Base-by-base conservation (phyloP, 768 basidiomycete genomes). In the Antrodiella citrinella region DNA sequence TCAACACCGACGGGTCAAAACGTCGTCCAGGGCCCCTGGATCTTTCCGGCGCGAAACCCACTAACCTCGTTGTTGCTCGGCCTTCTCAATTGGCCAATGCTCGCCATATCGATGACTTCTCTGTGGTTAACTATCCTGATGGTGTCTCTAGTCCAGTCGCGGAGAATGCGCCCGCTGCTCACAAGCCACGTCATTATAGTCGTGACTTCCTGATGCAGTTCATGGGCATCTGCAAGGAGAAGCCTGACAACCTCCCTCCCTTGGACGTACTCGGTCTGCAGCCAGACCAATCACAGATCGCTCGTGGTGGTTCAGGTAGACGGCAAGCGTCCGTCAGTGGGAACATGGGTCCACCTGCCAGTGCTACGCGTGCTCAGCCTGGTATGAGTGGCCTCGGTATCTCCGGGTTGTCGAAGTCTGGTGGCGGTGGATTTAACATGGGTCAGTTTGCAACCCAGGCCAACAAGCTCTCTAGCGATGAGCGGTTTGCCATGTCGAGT, bases 201-300 rank as follows among this genome's bases (percentile, higher is more conserved):
- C 91, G 94, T 26, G 91, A 94, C 18, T 99, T 99, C 81, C 77
- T 99, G 21, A 69, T 99, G 52, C 95, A 99, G 64, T 99, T 99
- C 72, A 93, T 96, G 89, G 69, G 71, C 20, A 69, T 95, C 53
- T 99, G 96, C 76, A 89, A 82, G 66, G 95, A 97, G 71, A 94
- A 93, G 67, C 95, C 96, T 2, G 91, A 90, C 48, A 75, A 78
- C 49, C 82, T 97, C 22, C 91, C 92, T 38, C 81, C 91, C 53
- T 77, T 97, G 49, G 91, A 92, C 56, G 84, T 86, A 9, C 85
- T 98, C 59, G 95, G 95, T 49, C 80, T 97, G 47, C 91, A 93
- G 61, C 86, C 89, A 9, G n/a, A 43, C n/a, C 73, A 76, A 22
- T 71, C 74, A 61, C 54, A 60, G 3, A 76, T 84, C 66, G 66